Evolutionary conservation across 495 filamentous ascomycete genomes (phyloP), one percentile per base, ranked within the genome.

Genomic region (Hapsidospora chrysogenum): DNA sequence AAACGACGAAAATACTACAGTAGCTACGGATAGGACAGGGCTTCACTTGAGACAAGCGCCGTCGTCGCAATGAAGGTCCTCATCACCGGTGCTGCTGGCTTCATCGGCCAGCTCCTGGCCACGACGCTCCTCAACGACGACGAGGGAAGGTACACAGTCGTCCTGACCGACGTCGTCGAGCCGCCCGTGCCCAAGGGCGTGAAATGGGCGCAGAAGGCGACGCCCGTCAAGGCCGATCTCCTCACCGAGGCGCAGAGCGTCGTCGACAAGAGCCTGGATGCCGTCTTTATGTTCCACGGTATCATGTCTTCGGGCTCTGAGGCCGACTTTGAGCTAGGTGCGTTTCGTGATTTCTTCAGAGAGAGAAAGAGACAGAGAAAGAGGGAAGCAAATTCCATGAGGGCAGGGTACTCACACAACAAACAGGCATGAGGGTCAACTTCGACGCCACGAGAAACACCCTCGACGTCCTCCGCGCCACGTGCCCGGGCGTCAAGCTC

Each of bases 301-400:
- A 83, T 92, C 56, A 86, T 87, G 82, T 83, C 77, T 23, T 69
- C 73, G 15, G 78, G 76, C 30, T 64, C 74, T 13, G 83, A 92
- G 49, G 73, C 73, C 17, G 66, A 87, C 50, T 75, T 80, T 45
- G 78, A 83, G 30, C 61, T 81, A n/a, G n/a, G n/a, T n/a, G n/a
- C n/a, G n/a, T n/a, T n/a, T n/a, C n/a, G n/a, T n/a, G n/a, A n/a
- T n/a, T n/a, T n/a, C n/a, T n/a, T n/a, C n/a, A n/a, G n/a, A n/a
- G n/a, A n/a, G n/a, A n/a, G n/a, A n/a, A n/a, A n/a, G n/a, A n/a
- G n/a, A n/a, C n/a, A n/a, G n/a, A n/a, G n/a, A n/a, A n/a, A n/a
- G n/a, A n/a, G n/a, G n/a, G n/a, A n/a, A n/a, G n/a, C n/a, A n/a
- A n/a, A n/a, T n/a, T n/a, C n/a, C n/a, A n/a, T n/a, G n/a, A n/a